phyloP scores from a whole-genome alignment of 306 rosid species.

The Ochetophila trinervis region DNA sequence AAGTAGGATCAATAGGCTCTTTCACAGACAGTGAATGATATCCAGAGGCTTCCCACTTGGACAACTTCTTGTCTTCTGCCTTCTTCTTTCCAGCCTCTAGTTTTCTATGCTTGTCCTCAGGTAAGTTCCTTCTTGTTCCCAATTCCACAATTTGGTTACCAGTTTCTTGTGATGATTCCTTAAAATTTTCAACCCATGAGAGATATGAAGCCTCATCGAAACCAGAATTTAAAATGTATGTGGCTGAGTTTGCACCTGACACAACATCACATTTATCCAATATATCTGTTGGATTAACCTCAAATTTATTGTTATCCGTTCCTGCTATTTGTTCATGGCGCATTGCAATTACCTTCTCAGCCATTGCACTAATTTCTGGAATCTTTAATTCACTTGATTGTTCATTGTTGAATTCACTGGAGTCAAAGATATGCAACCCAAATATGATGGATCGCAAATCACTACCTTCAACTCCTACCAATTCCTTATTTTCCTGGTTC shows the following conservation, averaged over 20 bases:
- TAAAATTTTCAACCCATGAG: conserved; percentile 83
- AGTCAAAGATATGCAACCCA: conserved; percentile 68
- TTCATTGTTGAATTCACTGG: conserved; percentile 39
- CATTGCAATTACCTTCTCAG: conserved; percentile 64
- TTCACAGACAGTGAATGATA: conserved; percentile 61
- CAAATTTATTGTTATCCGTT: conserved; percentile 64
- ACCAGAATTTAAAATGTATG: conserved; percentile 41
- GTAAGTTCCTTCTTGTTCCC: conserved; percentile 40
- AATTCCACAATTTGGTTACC: conserved; percentile 36
- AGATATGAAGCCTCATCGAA: conserved; percentile 78
- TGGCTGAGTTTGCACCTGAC: conserved; percentile 35
- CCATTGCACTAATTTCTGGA: conserved; percentile 58
- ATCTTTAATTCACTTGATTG: conserved; percentile 38
- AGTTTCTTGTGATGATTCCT: conserved; percentile 57
- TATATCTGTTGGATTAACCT: conserved; percentile 49
- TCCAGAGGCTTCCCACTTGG: conserved; percentile 80
- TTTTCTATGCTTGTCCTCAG: conserved; percentile 49
- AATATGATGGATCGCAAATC: conserved; percentile 80
- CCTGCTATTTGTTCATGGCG: conserved; percentile 38
- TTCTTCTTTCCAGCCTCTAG: conserved; percentile 69
- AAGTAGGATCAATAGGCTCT: conserved; percentile 46
- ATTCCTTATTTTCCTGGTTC: conserved; percentile 45
- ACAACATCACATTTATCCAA: conserved; percentile 35
- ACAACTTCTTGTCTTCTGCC: conserved; percentile 73
- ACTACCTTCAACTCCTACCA: conserved; percentile 44